A percentile compares a stretch with the other conserved stretches of the same genome.
phyloP scores from a whole-genome alignment of 305 asterid genomes.

The Fraxinus paxiana region DNA sequence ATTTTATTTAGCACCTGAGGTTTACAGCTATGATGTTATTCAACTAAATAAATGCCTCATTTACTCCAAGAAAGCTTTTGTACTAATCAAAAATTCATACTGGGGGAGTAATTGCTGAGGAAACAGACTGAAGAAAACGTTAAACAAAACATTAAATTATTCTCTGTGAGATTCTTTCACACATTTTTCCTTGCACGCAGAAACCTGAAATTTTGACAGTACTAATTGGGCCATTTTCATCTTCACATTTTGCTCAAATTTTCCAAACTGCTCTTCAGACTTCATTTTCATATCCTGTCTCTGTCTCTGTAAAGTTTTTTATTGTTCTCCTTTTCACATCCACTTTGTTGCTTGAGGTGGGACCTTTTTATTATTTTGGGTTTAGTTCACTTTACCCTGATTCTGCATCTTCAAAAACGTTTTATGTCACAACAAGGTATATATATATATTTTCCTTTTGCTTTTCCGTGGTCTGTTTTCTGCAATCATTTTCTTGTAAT shows the following conservation, averaged over 20 bases:
- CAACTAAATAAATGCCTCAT: neutral
- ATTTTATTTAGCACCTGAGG: neutral
- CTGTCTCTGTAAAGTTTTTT: conserved; percentile 7
- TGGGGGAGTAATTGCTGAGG: neutral
- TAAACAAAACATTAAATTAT: conserved; percentile 16
- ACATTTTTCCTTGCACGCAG: conserved; percentile 3
- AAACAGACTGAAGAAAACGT: conserved; percentile 1
- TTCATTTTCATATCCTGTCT: conserved; percentile 17
- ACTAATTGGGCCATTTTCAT: neutral
- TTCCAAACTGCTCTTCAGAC: conserved; percentile 13
- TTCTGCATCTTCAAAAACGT: neutral
- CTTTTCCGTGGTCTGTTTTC: conserved; percentile 16
- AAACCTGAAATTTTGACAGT: conserved; percentile 13
- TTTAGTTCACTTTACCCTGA: conserved; percentile 26
- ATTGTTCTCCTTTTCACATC: conserved; percentile 10
- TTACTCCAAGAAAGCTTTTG: neutral
- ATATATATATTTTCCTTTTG: neutral
- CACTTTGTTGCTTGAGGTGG: conserved; percentile 25
- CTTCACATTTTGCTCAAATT: conserved; percentile 35
- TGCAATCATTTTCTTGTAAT: conserved; percentile 13
- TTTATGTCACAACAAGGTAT: neutral
- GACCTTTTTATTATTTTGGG: conserved; percentile 26
- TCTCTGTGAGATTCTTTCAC: conserved; percentile 26
- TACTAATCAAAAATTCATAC: neutral
- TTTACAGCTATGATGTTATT: neutral